phyloP scores from a whole-genome alignment of 257 asterid genomes.

The Eucommia ulmoides region DNA sequence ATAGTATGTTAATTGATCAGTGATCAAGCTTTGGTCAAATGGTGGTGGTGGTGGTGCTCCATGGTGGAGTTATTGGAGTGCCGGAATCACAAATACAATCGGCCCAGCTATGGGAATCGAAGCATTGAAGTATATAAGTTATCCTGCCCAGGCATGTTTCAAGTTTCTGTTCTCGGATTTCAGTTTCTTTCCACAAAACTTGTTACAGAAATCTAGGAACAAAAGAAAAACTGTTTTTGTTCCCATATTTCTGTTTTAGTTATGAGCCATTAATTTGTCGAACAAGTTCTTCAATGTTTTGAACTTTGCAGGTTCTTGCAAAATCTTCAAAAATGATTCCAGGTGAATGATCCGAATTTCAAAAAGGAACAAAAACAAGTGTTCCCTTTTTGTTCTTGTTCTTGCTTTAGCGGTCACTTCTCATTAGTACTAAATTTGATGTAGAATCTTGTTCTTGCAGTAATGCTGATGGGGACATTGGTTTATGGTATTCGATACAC shows the following conservation, averaged over 20 bases:
- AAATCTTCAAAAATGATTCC: neutral
- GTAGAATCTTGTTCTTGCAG: conserved; percentile 67
- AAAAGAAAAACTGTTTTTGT: too few species aligned
- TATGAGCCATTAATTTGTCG: too few species aligned
- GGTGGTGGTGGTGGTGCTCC: conserved; percentile 75
- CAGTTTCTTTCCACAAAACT: neutral
- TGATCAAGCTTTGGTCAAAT: conserved; percentile 78
- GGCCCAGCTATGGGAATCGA: conserved; percentile 99
- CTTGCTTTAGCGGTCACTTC: too few species aligned
- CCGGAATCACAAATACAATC: conserved; percentile 87
- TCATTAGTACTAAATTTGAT: too few species aligned
- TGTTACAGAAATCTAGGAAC: too few species aligned
- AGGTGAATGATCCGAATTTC: neutral
- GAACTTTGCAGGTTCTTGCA: neutral
- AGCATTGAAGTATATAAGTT: conserved; percentile 90
- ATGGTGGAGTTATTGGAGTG: conserved; percentile 99
- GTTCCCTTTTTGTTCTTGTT: too few species aligned
- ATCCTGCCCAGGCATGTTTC: conserved; percentile 74
- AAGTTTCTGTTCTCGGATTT: neutral
- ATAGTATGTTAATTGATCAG: conserved; percentile 25
- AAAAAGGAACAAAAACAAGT: too few species aligned
- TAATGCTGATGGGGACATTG: conserved; percentile 92
- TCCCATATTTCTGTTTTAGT: too few species aligned
- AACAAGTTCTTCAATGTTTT: too few species aligned
- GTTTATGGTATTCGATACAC: conserved; percentile 88